A percentile compares a stretch with the other conserved stretches of the same genome.
Evolutionary conservation across 2,329 filamentous ascomycete species (phyloP).

Genomic region (Septoria petroselini): DNA sequence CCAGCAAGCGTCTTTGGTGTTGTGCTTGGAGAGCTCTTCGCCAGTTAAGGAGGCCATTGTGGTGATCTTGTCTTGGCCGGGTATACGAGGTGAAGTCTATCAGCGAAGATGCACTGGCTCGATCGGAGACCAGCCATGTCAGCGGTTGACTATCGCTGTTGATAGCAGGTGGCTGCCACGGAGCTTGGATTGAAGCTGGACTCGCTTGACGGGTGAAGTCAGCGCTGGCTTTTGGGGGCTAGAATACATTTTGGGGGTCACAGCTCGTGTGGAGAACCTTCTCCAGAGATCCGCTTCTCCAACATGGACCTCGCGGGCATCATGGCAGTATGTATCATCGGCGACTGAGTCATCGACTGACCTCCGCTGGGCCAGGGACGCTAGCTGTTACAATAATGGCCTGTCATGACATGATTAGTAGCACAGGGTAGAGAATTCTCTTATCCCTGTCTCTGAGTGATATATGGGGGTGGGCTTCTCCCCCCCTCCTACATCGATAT

Average conservation of each 20-base stretch:
- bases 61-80: neutral
- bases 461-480: too few species aligned
- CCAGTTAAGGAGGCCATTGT: slow-evolving; percentile 20
- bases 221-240: neutral
- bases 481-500: too few species aligned
- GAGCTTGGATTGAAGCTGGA: neutral
- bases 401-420: too few species aligned
- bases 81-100: neutral
- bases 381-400: too few species aligned
- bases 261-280: neutral
- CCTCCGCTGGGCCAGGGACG: too few species aligned
- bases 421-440: too few species aligned
- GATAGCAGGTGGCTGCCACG: neutral
- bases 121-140: neutral
- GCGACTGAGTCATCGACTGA: too few species aligned
- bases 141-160: neutral
- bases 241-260: neutral
- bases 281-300: neutral
- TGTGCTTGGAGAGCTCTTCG: slow-evolving; percentile 70
- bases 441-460: too few species aligned
- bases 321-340: neutral
- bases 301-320: neutral
- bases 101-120: neutral
- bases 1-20: slow-evolving; percentile 80
- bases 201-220: neutral